These are phyloP conservation scores for Colletotrichum sp. DNA, from an alignment of 2,329 filamentous ascomycete genomes.

Conservation along the genomic window DNA sequence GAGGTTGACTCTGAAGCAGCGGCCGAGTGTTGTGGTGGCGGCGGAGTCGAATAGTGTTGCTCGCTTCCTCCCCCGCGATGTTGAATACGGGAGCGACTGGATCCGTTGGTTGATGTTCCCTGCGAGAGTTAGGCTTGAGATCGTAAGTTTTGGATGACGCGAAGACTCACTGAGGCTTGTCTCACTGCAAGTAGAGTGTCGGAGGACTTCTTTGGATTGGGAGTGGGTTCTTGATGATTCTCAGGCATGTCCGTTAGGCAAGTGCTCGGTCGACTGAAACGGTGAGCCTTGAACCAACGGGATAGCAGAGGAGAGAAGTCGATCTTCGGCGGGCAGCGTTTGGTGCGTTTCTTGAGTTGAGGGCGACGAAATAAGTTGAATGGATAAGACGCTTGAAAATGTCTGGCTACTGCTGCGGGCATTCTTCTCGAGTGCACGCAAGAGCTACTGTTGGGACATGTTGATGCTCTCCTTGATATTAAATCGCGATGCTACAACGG, in stretches of 20 bases:
- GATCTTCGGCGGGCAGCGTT: background rate
- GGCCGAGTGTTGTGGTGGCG: background rate
- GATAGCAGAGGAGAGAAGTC: background rate
- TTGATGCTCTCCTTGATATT: background rate
- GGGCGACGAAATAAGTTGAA: background rate
- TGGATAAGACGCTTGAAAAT: background rate
- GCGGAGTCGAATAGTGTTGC: background rate
- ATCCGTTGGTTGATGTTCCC: background rate
- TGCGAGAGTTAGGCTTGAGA: background rate
- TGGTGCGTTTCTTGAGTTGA: background rate
- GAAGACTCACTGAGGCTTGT: background rate
- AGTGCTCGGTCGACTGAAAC: background rate
- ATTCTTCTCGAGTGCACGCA: slow-evolving; percentile 8
- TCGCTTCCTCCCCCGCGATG: background rate
- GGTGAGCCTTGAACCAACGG: background rate
- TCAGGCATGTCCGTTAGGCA: slow-evolving; percentile 10
- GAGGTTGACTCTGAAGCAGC: background rate
- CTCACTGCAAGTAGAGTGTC: slow-evolving; percentile 15
- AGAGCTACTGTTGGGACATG: background rate
- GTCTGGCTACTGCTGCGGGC: background rate
- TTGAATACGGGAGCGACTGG: background rate
- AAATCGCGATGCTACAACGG: background rate
- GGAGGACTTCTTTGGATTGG: slow-evolving; percentile 1
- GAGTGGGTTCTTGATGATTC: background rate
- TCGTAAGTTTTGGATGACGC: accelerated